phyloP scores from a whole-genome alignment of 257 asterid species.

The Echium plantagineum region DNA sequence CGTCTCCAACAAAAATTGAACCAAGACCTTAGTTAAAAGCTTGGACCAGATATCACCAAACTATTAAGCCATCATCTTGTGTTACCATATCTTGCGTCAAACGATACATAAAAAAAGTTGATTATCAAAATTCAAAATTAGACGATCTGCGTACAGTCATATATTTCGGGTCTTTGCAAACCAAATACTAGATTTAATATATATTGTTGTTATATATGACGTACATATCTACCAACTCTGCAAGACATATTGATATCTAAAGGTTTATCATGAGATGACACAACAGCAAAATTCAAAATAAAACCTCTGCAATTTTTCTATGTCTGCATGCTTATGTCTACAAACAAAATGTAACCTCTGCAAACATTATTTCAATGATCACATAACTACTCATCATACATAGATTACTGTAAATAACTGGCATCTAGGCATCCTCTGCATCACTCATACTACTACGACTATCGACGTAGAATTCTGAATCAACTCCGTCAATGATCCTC shows the following conservation, averaged over 20 bases:
- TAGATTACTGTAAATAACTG: conserved; percentile 1
- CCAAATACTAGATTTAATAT: not conserved
- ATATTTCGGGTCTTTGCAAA: too few species aligned
- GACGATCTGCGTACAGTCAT: too few species aligned
- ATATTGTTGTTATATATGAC: too few species aligned
- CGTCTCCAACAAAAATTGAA: too few species aligned
- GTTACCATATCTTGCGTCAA: too few species aligned
- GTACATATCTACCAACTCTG: not conserved
- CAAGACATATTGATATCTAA: not conserved
- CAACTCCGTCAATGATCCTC: conserved; percentile 43
- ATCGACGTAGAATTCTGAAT: conserved; percentile 49
- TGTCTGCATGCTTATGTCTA: not conserved
- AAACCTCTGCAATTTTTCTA: not conserved
- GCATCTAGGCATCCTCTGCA: conserved; percentile 28
- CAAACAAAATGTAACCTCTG: not conserved
- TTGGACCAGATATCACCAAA: too few species aligned
- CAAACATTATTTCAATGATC: not conserved
- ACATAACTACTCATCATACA: not conserved
- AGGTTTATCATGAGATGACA: not conserved
- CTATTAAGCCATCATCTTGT: too few species aligned
- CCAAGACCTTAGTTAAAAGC: too few species aligned
- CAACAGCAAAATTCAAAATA: not conserved
- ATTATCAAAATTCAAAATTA: too few species aligned
- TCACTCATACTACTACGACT: conserved; percentile 40
- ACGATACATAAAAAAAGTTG: too few species aligned